Base-by-base conservation (phyloP, 306 rosid species). In the Purshia tridentata region DNA sequence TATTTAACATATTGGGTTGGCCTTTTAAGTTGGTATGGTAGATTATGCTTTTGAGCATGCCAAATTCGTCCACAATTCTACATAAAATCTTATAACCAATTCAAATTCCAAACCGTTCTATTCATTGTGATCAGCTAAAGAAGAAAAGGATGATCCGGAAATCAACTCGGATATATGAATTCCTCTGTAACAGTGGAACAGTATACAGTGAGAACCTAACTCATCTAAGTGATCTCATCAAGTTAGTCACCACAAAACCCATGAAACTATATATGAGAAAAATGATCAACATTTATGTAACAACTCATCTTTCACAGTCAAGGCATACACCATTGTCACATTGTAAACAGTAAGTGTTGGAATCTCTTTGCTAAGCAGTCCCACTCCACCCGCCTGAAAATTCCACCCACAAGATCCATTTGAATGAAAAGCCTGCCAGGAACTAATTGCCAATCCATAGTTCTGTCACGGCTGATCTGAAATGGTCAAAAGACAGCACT, bases 331-430 rank as follows among this genome's bases (percentile, higher is more conserved):
- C 60, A 60, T 48, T 13, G 66, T 70, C 82, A 80, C 72, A 76
- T 67, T 45, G 75, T 55, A 69, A 81, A 73, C 74, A 39, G 13
- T 69, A 73, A 81, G 65, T 23, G 61, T 67, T 16, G 83, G 76
- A 82, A 78, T 74, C 69, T 80, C 70, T 52, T 65, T 22, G 75
- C 84, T 78, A 79, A 61, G 79, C 74, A 79, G 63, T 71, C 72
- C 84, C 77, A 76, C 75, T 77, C 72, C 71, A 62, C 73, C 83
- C 80, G 82, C 77, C 73, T n/a, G 56, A 65, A 60, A 37, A 16
- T 73, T 52, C 75, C 85, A 57, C 65, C 85, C 14, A 47, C 48
- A 40, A 61, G 19, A 19, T 72, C 76, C 9, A 2, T 13, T 56
- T 58, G 57, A 72, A 72, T 20, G 48, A 69, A 70, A 50, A 76